These are phyloP conservation scores for Hypoxylon sp. DNA, from an alignment of 2,329 filamentous ascomycete genomes.

Conservation along the genomic window DNA sequence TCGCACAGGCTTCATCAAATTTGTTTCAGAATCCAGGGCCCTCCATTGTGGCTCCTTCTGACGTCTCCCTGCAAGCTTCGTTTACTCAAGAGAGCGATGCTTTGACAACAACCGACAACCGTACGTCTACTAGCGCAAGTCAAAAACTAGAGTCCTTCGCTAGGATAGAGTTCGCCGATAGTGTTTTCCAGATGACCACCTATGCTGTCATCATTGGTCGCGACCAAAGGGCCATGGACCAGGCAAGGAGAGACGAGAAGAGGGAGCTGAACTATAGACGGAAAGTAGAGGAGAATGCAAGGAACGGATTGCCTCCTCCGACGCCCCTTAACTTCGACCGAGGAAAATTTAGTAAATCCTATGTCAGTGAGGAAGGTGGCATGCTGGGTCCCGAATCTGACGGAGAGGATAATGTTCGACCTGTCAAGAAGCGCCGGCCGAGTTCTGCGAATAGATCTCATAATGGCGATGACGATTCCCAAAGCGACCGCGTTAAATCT, in stretches of 20 bases:
- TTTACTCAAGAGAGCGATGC: conserved; percentile 53
- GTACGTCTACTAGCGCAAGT: conserved; percentile 55
- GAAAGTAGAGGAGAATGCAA: conserved; percentile 63
- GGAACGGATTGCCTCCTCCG: conserved; percentile 65
- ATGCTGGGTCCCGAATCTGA: conserved; percentile 76
- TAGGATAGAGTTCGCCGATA: conserved; percentile 79
- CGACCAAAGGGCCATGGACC: conserved; percentile 72
- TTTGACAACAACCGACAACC: conserved; percentile 52
- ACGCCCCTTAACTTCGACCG: conserved; percentile 66
- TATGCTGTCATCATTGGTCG: conserved; percentile 80
- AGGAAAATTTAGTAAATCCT: conserved; percentile 73
- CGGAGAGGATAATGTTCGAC: conserved; percentile 65
- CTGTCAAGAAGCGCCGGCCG: conserved; percentile 62
- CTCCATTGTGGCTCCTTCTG: conserved; percentile 53
- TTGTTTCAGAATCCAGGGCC: conserved; percentile 50
- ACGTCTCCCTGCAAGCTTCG: conserved; percentile 54
- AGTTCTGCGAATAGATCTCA: conserved; percentile 60
- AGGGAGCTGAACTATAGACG: conserved; percentile 63
- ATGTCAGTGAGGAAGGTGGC: conserved; percentile 78
- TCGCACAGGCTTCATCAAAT: conserved; percentile 47
- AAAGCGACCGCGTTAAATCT: conserved; percentile 64
- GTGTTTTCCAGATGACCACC: conserved; percentile 84
- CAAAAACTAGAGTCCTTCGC: conserved; percentile 70
- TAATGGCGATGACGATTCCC: conserved; percentile 59
- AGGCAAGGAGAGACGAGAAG: conserved; percentile 68